A percentile compares a stretch with the other conserved stretches of the same genome.
phyloP scores from a whole-genome alignment of 1,139 yeast species.

The Pichia sp. region DNA sequence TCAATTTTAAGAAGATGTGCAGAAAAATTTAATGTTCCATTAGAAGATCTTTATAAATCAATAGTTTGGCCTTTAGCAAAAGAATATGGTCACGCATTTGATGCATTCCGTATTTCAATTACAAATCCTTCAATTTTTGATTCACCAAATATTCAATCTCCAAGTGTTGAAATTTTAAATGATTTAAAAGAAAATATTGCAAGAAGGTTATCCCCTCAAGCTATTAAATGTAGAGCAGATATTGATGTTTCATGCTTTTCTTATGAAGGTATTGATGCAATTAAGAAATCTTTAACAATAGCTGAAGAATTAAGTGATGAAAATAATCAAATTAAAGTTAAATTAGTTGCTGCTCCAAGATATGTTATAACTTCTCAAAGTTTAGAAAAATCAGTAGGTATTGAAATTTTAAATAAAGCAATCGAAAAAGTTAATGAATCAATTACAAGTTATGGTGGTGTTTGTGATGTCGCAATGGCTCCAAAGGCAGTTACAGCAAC shows the following conservation, averaged over 20 bases:
- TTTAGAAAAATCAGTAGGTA: conserved; percentile 84
- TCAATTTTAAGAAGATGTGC: conserved; percentile 97
- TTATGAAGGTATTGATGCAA: conserved; percentile 97
- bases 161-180: conserved; percentile 64
- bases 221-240: conserved; percentile 95
- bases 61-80: conserved; percentile 97
- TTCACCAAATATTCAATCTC: conserved; percentile 44
- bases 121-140: conserved; percentile 88
- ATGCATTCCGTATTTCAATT: conserved; percentile 93
- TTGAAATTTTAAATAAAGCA: conserved; percentile 70
- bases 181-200: conserved; percentile 83
- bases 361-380: conserved; percentile 92
- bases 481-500: conserved; percentile 98
- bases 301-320: conserved; percentile 86
- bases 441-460: conserved; percentile 74
- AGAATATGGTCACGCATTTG: conserved; percentile 95
- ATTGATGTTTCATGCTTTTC: conserved; percentile 96
- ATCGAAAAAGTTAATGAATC: conserved; percentile 66
- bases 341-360: conserved; percentile 95
- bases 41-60: conserved; percentile 78
- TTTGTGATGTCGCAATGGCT: conserved; percentile 90
- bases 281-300: conserved; percentile 77
- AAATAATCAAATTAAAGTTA: conserved; percentile 80
- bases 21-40: conserved; percentile 84
- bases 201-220: conserved; percentile 95